These are phyloP conservation scores for Fermentozyma sake DNA, from an alignment of 1,139 yeast genomes.

Conservation along the genomic window DNA sequence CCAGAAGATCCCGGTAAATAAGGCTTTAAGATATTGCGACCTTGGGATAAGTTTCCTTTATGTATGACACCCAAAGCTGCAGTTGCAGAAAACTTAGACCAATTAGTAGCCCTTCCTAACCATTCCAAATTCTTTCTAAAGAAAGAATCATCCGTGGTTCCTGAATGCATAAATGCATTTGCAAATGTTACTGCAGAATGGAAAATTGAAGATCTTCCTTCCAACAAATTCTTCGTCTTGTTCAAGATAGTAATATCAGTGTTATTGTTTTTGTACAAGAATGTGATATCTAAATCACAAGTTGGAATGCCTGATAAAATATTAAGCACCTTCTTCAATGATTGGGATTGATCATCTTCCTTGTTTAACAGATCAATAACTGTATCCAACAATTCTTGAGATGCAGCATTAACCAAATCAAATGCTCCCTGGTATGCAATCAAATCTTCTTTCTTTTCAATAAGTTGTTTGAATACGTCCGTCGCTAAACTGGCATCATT, in stretches of 20 bases:
- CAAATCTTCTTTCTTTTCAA: slow-evolving; percentile 37
- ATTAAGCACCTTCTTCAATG: slow-evolving; percentile 47
- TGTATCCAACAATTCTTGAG: slow-evolving; percentile 81
- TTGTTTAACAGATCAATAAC: slow-evolving; percentile 44
- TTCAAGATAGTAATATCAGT: slow-evolving; percentile 81
- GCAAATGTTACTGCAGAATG: slow-evolving; percentile 95
- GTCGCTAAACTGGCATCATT: slow-evolving; percentile 72
- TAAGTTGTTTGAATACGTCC: slow-evolving; percentile 58
- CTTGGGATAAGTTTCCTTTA: slow-evolving; percentile 90
- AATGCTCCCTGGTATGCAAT: slow-evolving; percentile 93
- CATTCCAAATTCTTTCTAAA: slow-evolving; percentile 89
- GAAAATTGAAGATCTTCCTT: slow-evolving; percentile 89
- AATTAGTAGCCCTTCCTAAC: slow-evolving; percentile 94
- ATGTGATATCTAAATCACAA: slow-evolving; percentile 88
- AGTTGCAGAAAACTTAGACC: slow-evolving; percentile 98
- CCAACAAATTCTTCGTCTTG: slow-evolving; percentile 75
- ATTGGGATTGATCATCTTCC: slow-evolving; percentile 28
- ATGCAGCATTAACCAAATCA: slow-evolving; percentile 86
- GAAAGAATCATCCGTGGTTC: slow-evolving; percentile 93
- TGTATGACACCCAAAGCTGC: slow-evolving; percentile 98
- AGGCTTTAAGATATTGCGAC: slow-evolving; percentile 81
- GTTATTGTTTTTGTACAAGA: slow-evolving; percentile 79
- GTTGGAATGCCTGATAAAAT: slow-evolving; percentile 92
- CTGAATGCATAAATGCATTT: slow-evolving; percentile 93
- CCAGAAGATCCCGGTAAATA: slow-evolving; percentile 81